Evolutionary conservation across 306 rosid genomes (phyloP).

Genomic region (Chamaecrista fasciculata): DNA sequence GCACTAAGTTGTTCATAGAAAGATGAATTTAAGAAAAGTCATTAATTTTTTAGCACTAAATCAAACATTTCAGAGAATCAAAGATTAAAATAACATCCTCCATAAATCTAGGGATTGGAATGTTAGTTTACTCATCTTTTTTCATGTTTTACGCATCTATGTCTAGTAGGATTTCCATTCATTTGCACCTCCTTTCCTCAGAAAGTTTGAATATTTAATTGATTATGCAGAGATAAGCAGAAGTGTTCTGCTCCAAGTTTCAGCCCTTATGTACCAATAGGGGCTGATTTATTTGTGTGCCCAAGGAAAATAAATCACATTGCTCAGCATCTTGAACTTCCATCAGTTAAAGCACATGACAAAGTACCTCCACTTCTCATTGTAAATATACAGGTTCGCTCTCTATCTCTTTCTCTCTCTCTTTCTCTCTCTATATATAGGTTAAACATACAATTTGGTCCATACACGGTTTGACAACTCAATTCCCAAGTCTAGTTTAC

Average conservation of each 20-base stretch:
- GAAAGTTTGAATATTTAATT: neutral
- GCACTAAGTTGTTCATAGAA: no score
- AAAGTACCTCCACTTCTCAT: conserved; percentile 64
- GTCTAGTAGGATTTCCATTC: neutral
- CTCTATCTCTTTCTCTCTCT: conserved; percentile 3
- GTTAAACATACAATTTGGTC: no score
- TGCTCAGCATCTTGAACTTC: conserved; percentile 74
- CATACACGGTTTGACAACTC: no score
- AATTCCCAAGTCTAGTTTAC: no score
- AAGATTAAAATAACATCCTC: no score
- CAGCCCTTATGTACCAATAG: conserved; percentile 63
- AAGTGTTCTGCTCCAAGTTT: conserved; percentile 57
- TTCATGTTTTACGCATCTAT: neutral
- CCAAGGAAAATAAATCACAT: conserved; percentile 64
- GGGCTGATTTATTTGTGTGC: conserved; percentile 63
- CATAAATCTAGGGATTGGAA: no score
- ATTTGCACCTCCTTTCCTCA: neutral
- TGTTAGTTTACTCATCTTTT: no score
- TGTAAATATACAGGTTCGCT: conserved; percentile 67
- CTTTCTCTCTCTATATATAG: no score
- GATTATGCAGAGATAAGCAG: conserved; percentile 54
- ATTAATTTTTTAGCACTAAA: no score
- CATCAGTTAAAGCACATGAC: conserved; percentile 46
- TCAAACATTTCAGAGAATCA: no score
- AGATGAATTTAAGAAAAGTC: no score